Base-by-base conservation (phyloP, 1,284 basidiomycete species). In the Lentinula novae-zelandiae region DNA sequence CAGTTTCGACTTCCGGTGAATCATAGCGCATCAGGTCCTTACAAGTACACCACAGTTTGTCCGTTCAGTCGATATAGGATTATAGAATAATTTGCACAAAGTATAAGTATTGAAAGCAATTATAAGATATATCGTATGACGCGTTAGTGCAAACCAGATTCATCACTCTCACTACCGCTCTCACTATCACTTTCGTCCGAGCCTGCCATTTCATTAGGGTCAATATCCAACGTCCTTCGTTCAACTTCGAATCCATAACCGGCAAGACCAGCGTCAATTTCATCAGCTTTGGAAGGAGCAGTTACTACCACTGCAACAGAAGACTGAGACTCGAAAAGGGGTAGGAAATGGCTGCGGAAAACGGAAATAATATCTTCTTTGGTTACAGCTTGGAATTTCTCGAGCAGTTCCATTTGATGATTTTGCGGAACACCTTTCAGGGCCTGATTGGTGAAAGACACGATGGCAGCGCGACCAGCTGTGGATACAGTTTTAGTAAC, bases 391-490 rank as follows among this genome's bases (percentile, higher is more conserved):
- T 94, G 89, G 66, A 90, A 90, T 68, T 87, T 86, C 67, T 89
- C 83, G 38, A 98, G 79, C 44, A 95, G 80, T 53, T 90, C 82
- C 49, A 91, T 78, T 66, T 89, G 87, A 69, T 89, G 80, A 66
- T 88, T 83, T 71, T 89, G 87, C 10, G 87, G 77, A 5, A 96
- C 82, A 38, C 86, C 87, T 70, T 92, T 93, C 46, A 98, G 78
- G 0, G 87, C 89, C 78, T 96, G 92, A 72, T 98, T 95, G 39
- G 83, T 78, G 74, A 96, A 96, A 0, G 93, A 95, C 34, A 82
- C 81, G 46, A 83, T 71, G 0, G 92, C 96, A 40, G 96, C 95
- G 64, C 87, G 82, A 17, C 86, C 84, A 36, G 93, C 87, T 1
- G 94, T 97, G 31, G 94, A 90, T 34, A 96, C 92, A 52, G 82